A percentile compares a stretch with the other conserved stretches of the same genome.
phyloP scores from a whole-genome alignment of 352 stramenopile species.

The Labyrinthula sp. region DNA sequence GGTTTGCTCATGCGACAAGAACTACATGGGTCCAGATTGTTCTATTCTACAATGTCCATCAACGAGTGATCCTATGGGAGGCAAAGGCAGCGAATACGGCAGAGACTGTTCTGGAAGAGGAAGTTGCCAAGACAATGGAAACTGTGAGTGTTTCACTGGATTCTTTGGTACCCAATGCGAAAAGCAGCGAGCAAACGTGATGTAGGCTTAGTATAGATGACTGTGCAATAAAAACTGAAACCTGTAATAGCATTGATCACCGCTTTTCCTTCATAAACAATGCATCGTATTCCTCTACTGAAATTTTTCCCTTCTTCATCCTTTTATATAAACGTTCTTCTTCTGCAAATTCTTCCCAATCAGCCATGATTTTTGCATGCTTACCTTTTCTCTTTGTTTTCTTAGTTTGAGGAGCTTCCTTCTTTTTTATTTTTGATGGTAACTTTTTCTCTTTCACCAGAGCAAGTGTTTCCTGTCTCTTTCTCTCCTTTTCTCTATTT shows the following conservation, averaged over 20 bases:
- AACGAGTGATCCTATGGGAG: conserved; percentile 58
- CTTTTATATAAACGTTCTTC: conserved; percentile 89
- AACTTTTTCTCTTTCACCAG: conserved; percentile 39
- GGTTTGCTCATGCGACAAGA: conserved; percentile 75
- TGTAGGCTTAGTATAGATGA: too few relatives aligned
- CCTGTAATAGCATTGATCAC: too few relatives aligned
- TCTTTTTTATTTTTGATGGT: conserved; percentile 39
- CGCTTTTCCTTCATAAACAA: conserved; percentile 2
- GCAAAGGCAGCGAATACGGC: conserved; percentile 45
- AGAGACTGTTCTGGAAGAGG: conserved; percentile 57
- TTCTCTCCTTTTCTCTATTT: conserved; percentile 81
- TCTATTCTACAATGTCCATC: conserved; percentile 79
- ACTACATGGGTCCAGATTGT: conserved; percentile 77
- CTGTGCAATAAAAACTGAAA: too few relatives aligned
- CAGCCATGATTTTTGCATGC: conserved; percentile 39
- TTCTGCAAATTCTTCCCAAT: conserved; percentile 96
- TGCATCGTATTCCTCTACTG: conserved; percentile 43
- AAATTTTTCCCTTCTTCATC: conserved; percentile 87
- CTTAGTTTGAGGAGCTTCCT: conserved; percentile 41
- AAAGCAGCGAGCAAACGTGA: conserved; percentile 35
- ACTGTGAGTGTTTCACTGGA: conserved; percentile 78
- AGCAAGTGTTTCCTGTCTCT: conserved; percentile 81
- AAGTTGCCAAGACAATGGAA: conserved; percentile 58
- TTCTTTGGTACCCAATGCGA: conserved; percentile 78
- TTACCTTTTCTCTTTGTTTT: conserved; percentile 44